A percentile compares a stretch with the other conserved stretches of the same genome.
These are phyloP conservation scores for Salix koriyanagi DNA, from an alignment of 345 rosid genomes.

Conservation along the genomic window DNA sequence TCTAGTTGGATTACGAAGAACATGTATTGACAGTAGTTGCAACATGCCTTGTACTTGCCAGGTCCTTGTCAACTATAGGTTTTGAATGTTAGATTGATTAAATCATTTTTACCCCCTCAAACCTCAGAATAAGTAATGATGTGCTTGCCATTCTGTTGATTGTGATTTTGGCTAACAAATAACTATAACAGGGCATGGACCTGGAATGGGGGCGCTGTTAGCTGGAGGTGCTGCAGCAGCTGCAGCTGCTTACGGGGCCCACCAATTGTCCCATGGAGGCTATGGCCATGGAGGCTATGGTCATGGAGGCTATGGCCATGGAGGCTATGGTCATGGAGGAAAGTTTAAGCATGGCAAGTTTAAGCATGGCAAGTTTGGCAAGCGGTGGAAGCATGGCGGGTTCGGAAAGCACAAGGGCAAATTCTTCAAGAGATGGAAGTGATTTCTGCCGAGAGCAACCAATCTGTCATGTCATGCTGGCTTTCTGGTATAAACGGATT, in stretches of 20 bases:
- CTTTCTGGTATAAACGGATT: not conserved
- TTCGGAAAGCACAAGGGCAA: constrained; percentile 67
- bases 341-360: constrained; percentile 68
- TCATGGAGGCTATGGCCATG: constrained; percentile 32
- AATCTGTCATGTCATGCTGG: not conserved
- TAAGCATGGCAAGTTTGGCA: constrained; percentile 66
- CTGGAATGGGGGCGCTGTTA: constrained; percentile 53
- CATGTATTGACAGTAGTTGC: not conserved
- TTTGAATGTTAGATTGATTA: not conserved
- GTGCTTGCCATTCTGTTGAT: not conserved
- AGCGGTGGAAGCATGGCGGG: constrained; percentile 61
- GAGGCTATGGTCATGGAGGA: constrained; percentile 29
- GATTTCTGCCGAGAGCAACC: not conserved
- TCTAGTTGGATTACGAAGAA: not conserved
- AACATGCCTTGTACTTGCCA: not conserved
- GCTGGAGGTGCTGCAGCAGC: constrained; percentile 77
- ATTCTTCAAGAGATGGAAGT: constrained; percentile 26
- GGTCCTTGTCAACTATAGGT: not conserved
- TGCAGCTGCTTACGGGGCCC: constrained; percentile 66
- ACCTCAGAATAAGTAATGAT: not conserved
- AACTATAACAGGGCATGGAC: constrained; percentile 31
- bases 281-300: constrained; percentile 9
- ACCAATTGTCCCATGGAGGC: constrained; percentile 47
- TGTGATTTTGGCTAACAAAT: not conserved
- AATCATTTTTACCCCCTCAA: not conserved